Conservation (phyloP, 805 yeast genomes). For the Candida tibetensis region DNA sequence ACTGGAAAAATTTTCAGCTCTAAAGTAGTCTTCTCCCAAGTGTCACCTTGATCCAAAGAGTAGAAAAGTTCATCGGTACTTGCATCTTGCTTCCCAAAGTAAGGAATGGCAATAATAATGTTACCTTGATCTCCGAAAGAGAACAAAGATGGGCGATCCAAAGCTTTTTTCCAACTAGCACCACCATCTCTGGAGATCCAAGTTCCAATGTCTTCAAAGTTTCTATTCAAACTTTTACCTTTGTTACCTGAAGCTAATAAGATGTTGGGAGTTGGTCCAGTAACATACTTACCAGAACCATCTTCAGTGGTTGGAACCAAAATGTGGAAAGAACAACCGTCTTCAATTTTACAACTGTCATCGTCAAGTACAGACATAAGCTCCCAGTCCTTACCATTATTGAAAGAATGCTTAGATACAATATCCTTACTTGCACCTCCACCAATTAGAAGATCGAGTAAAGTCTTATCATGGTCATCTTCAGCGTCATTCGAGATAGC, state of each 20-base stretch:
- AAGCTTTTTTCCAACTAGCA: slow-evolving; percentile 57
- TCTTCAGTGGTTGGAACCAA: slow-evolving; percentile 29
- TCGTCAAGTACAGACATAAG: slow-evolving; percentile 46
- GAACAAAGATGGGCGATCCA: slow-evolving; percentile 51
- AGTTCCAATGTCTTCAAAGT: slow-evolving; percentile 34
- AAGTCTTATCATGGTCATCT: slow-evolving; percentile 12
- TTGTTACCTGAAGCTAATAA: slow-evolving; percentile 31
- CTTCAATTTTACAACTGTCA: slow-evolving; percentile 38
- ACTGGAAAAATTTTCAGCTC: slow-evolving; percentile 42
- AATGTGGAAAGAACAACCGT: slow-evolving; percentile 50
- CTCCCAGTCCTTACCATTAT: slow-evolving; percentile 56
- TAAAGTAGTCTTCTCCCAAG: slow-evolving; percentile 57
- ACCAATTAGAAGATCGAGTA: slow-evolving; percentile 26
- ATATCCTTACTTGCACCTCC: slow-evolving; percentile 13
- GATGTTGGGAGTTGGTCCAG: slow-evolving; percentile 56
- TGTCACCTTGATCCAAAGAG: slow-evolving; percentile 70
- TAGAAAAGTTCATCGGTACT: slow-evolving; percentile 39
- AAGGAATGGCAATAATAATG: slow-evolving; percentile 59
- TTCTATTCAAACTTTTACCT: slow-evolving; percentile 23
- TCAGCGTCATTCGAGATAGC: slow-evolving; percentile 19
- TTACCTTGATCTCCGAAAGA: slow-evolving; percentile 80
- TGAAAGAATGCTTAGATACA: slow-evolving; percentile 42
- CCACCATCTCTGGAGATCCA: slow-evolving; percentile 79
- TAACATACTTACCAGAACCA: slow-evolving; percentile 42
- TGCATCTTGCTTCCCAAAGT: slow-evolving; percentile 21